Percentiles rank a stretch among this genome's conserved stretches.
These are phyloP conservation scores for Blastobotrys muscicola DNA, from an alignment of 805 yeast genomes.

Conservation along the genomic window DNA sequence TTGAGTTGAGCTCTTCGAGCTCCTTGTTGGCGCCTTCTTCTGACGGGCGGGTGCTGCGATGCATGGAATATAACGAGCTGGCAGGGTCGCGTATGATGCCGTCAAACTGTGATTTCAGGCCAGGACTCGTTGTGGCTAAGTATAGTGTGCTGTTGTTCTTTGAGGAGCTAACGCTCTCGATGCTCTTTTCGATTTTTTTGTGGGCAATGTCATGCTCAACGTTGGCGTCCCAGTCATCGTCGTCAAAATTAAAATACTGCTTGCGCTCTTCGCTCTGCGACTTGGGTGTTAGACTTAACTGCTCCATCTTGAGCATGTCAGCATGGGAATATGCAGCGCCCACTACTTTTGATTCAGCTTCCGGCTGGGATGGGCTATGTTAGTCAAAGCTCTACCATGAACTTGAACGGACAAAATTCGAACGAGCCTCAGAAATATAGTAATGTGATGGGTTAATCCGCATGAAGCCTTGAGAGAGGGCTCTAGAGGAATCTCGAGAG, in stretches of 20 bases:
- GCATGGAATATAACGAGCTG: slow-evolving; percentile 22
- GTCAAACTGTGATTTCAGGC: slow-evolving; percentile 18
- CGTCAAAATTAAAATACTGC: slow-evolving; percentile 64
- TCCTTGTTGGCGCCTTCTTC: slow-evolving; percentile 35
- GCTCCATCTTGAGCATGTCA: slow-evolving; percentile 24
- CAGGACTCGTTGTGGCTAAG: slow-evolving; percentile 1
- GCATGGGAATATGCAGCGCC: slow-evolving; percentile 52
- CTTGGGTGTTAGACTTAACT: slow-evolving; percentile 4
- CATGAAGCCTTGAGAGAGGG: too few species aligned
- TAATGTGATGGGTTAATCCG: too few species aligned
- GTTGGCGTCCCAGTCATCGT: slow-evolving; percentile 90
- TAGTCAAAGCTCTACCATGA: too few species aligned
- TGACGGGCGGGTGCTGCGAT: slow-evolving; percentile 7
- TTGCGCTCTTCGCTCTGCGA: slow-evolving; percentile 1
- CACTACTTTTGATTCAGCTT: slow-evolving; percentile 33
- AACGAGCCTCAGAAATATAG: too few species aligned
- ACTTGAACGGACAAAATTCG: too few species aligned
- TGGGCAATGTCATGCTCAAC: slow-evolving; percentile 31
- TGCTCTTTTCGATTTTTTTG: slow-evolving; percentile 13
- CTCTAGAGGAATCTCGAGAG: too few species aligned
- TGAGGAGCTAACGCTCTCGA: slow-evolving; percentile 10
- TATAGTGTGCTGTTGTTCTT: background rate
- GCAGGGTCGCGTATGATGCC: slow-evolving; percentile 21
- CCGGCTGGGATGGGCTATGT: background rate
- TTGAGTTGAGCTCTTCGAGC: slow-evolving; percentile 47